These are phyloP conservation scores for Pochonia chlamydosporia DNA, from an alignment of 2,329 filamentous ascomycete genomes.

Conservation along the genomic window DNA sequence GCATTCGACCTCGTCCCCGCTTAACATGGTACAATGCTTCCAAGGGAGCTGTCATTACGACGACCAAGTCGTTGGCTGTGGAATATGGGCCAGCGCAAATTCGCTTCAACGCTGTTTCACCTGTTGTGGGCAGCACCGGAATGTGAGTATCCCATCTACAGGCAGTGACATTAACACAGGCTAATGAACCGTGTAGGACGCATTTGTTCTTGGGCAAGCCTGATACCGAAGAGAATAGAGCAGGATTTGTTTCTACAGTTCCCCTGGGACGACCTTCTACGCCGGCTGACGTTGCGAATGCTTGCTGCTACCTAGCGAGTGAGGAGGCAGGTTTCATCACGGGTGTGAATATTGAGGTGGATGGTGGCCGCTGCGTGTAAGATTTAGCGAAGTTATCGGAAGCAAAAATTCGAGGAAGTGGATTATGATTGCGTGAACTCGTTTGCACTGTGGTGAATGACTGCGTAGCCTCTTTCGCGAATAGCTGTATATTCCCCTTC, in stretches of 20 bases:
- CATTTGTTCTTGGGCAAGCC: constrained; percentile 53
- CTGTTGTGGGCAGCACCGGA: constrained; percentile 60
- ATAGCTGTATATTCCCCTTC: no score
- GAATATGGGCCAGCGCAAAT: constrained; percentile 70
- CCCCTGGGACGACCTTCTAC: constrained; percentile 50
- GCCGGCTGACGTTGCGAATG: constrained; percentile 64
- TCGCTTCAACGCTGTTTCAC: constrained; percentile 66
- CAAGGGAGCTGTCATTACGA: constrained; percentile 60
- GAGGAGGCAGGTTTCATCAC: constrained; percentile 60
- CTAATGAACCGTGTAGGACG: constrained; percentile 21
- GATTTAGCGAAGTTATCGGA: no score
- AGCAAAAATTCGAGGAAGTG: no score
- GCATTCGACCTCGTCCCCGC: constrained; percentile 50
- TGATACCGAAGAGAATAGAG: constrained; percentile 55
- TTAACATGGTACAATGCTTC: constrained; percentile 67
- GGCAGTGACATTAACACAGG: no score
- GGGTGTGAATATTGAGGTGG: constrained; percentile 7
- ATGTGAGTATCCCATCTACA: constrained; percentile 34
- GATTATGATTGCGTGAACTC: no score
- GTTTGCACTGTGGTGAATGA: no score
- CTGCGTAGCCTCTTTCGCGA: no score
- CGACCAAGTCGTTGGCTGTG: constrained; percentile 55
- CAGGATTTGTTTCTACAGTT: constrained; percentile 47
- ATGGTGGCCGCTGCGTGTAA: constrained; percentile 20
- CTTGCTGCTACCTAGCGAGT: constrained; percentile 63